A percentile compares a stretch with the other conserved stretches of the same genome.
Evolutionary conservation across 2,329 filamentous ascomycete genomes (phyloP).

Genomic region (Ceratocystis variospora): DNA sequence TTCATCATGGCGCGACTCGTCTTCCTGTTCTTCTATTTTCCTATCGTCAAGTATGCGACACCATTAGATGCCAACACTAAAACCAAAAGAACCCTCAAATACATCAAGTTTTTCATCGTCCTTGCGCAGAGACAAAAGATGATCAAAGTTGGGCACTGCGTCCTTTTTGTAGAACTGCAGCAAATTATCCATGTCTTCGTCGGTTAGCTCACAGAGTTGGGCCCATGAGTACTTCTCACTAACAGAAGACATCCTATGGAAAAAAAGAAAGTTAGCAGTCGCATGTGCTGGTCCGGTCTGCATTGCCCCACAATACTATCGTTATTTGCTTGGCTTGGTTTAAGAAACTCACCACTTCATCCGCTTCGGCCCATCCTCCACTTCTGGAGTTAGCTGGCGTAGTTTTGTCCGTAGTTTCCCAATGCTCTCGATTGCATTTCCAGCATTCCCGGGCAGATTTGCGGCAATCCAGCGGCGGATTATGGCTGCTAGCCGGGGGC

Average conservation of each 20-base stretch:
- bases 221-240: constrained; percentile 78
- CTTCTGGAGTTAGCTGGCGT: constrained; percentile 57
- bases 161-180: constrained; percentile 54
- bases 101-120: constrained; percentile 36
- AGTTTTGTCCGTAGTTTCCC: constrained; percentile 68
- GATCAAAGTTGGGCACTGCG: constrained; percentile 42
- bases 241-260: constrained; percentile 69
- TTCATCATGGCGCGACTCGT: too few relatives aligned
- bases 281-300: not conserved
- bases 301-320: too few relatives aligned
- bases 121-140: constrained; percentile 41
- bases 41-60: not conserved
- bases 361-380: constrained; percentile 64
- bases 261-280: constrained; percentile 22
- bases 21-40: not conserved
- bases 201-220: constrained; percentile 68
- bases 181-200: constrained; percentile 73
- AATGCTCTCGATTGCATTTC: constrained; percentile 72
- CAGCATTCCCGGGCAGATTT: constrained; percentile 62
- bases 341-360: constrained; percentile 62
- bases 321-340: not conserved
- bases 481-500: constrained; percentile 76
- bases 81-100: constrained; percentile 47
- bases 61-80: constrained; percentile 34
- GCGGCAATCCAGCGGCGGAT: constrained; percentile 71